Evolutionary conservation across 2,329 filamentous ascomycete species (phyloP), one percentile per base, ranked within the genome.

Genomic region (Mariannaea sp.): DNA sequence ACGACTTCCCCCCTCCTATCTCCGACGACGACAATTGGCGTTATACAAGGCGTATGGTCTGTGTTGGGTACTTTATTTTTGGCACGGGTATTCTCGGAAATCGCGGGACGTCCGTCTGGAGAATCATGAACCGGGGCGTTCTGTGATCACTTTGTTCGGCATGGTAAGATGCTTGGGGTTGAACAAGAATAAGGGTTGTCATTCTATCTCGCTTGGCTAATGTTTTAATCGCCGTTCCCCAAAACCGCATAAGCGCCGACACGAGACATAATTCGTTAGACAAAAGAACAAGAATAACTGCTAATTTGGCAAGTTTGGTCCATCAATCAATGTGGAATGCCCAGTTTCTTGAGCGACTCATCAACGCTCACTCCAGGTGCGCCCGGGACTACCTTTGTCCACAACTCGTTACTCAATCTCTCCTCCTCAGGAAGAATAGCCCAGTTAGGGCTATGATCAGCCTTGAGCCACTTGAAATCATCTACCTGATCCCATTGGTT

Each of bases 391-490:
- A 85, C 77, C 26, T 83, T 80, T 43, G 77, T 82, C 92, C 92
- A 96, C 1, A 88, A 75, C 2, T 81, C 76, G 2, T 87, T 82
- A 0, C 73, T 61, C 10, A 93, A 73, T 19, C 80, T 80, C 49
- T 86, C 75, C 1, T 77, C 77, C 46, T 84, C 80, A 1, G 83
- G 76, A 17, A 97, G 64, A 2, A 90, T 73, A 27, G 78, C 83
- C 91, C 93, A 99, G 68, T 99, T 92, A 2, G 94, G 94, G 68
- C 90, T 97, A 24, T 84, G 84, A 53, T 89, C 90, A 13, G 83
- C 80, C 71, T 92, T 95, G 58, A 97, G 81, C 94, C 94, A 97
- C 74, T 96, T 96, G 79, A 99, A 99, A 71, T 99, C 94, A 70
- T 97, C 90, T 13, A 97, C 89, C 65, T 94, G 85, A 63, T 92